Evolutionary conservation across 164 flowering plant species (phyloP).

Genomic region (Vitis riparia): DNA sequence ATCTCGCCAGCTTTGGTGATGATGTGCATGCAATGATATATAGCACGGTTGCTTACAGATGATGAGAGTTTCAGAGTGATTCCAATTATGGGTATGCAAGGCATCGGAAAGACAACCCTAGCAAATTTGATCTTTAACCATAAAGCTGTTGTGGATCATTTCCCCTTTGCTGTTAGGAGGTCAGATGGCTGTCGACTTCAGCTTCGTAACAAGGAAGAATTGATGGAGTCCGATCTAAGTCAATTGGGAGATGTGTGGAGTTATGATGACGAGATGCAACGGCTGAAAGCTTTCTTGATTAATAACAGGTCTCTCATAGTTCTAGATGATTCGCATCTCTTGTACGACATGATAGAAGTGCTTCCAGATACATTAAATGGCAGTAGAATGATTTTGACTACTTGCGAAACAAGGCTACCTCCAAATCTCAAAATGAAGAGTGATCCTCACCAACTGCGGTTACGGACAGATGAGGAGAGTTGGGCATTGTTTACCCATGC

Average conservation of each 20-base stretch:
- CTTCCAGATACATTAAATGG: not conserved
- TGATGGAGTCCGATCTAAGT: too few relatives aligned
- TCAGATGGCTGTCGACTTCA: not conserved
- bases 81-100: slow-evolving; percentile 8
- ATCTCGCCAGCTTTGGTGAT: too few relatives aligned
- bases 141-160: not conserved
- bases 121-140: not conserved
- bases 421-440: not conserved
- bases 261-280: too few relatives aligned
- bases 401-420: not conserved
- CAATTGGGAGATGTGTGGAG: not conserved
- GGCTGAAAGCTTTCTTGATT: not conserved
- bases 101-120: slow-evolving; percentile 10
- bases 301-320: not conserved
- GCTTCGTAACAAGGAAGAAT: not conserved
- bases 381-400: slow-evolving; percentile 3
- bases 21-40: too few relatives aligned
- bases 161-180: not conserved
- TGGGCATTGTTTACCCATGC: slow-evolving; percentile 6
- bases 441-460: not conserved
- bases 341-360: not conserved
- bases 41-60: not conserved
- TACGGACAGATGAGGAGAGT: slow-evolving; percentile 7
- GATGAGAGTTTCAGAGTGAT: not conserved
- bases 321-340: not conserved